A percentile compares a stretch with the other conserved stretches of the same genome.
Conservation (phyloP, 2,329 filamentous ascomycete genomes). For the Cladosporium halotolerans region DNA sequence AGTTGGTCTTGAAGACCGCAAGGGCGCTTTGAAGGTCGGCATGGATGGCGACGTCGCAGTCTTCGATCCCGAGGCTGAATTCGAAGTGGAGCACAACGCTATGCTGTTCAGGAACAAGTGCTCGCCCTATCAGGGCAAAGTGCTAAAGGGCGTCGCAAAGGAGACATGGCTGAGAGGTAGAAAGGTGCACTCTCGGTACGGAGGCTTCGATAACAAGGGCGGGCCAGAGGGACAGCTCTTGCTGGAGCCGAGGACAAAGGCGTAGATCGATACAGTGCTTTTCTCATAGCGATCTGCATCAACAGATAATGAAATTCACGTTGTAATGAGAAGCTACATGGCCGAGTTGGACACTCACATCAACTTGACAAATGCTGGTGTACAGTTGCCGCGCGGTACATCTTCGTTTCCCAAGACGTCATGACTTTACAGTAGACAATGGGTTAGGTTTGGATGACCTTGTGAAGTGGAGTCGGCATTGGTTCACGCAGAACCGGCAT, state of each 20-base stretch:
- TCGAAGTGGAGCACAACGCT: conserved; percentile 60
- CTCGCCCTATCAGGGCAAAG: conserved; percentile 80
- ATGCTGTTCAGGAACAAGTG: conserved; percentile 96
- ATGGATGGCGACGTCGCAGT: conserved; percentile 89
- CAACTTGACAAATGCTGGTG: too few relatives aligned
- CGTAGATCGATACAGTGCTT: background rate
- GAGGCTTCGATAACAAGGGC: conserved; percentile 54
- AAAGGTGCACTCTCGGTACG: conserved; percentile 63
- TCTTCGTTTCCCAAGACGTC: too few relatives aligned
- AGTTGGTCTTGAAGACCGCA: conserved; percentile 73
- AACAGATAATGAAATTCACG: too few relatives aligned
- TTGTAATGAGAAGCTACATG: too few relatives aligned
- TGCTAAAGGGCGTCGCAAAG: conserved; percentile 67
- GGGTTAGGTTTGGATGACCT: too few relatives aligned
- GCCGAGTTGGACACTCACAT: too few relatives aligned
- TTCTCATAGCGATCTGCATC: too few relatives aligned
- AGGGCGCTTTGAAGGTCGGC: conserved; percentile 72
- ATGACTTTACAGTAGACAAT: too few relatives aligned
- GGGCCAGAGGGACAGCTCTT: conserved; percentile 44
- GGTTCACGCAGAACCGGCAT: too few relatives aligned
- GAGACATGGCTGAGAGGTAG: conserved; percentile 81
- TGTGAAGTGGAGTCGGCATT: too few relatives aligned
- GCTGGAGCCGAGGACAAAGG: conserved; percentile 42
- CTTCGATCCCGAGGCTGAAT: conserved; percentile 78
- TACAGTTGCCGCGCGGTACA: too few relatives aligned